Base-by-base conservation (phyloP, 1,284 basidiomycete genomes). In the Hypsizygus ulmarius region DNA sequence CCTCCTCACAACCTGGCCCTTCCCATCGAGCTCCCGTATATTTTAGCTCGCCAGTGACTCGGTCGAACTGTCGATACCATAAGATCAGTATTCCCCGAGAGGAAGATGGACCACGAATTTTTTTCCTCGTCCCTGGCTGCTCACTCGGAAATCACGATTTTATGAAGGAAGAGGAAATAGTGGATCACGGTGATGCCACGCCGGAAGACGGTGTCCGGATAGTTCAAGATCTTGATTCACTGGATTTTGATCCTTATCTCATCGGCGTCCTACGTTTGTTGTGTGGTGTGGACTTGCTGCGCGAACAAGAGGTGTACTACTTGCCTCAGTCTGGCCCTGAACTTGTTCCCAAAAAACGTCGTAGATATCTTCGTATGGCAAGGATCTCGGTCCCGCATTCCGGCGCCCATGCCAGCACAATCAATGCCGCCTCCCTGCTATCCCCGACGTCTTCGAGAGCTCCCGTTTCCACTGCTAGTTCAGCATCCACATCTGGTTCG, bases 11-110 rank as follows among this genome's bases (percentile, higher is more conserved):
- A 41, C 33, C 36, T 28, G 34, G 29, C 18, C 35, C 52, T 44
- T 39, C 40, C 16, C 53, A 48, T 6, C 52, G 47, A 30, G 38
- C 51, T 40, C 19, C 45, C 37, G 45, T 47, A 18, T 49, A 42
- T 30, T 47, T 45, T 3, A 65, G 56, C 44, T 67, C 73, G 14
- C 71, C 69, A 3, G 64, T 74, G 3, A 77, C 75, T 11, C 75
- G 83, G 4, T 84, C 83, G 2, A 75, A 84, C 48, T 86, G 83
- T 53, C 76, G 78, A 33, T 86, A 80, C 62, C 82, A 81, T 58
- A 79, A 75, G 49, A 80, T 86, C 59, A 82, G 79, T 53, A 59
- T 86, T 11, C 81, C 81, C 0, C 68, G 66, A 29, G 72, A 74
- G 42, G 77, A 80, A 49, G 66, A 69, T 35, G 75, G 75, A 1